Conservation (phyloP, 179 eudicot genomes). For the Gypsophila paniculata region DNA sequence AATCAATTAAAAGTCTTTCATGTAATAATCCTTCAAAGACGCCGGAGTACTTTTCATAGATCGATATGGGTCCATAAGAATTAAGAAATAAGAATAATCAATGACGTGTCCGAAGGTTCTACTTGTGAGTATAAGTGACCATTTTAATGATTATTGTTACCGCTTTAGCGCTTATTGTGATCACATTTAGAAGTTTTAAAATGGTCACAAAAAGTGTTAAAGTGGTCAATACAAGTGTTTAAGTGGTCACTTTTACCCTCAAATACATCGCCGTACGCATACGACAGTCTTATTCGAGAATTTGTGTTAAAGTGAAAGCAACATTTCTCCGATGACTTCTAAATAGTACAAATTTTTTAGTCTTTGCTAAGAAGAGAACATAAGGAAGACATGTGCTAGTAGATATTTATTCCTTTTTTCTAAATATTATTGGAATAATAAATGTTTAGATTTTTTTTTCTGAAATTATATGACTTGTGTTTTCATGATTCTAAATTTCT, state of each 20-base stretch:
- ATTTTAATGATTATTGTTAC: background rate
- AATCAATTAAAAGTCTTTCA: no score
- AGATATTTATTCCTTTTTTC: background rate
- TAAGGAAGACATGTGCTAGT: no score
- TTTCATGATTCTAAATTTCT: background rate
- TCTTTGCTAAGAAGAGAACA: background rate
- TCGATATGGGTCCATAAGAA: background rate
- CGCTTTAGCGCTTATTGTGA: background rate
- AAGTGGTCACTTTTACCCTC: no score
- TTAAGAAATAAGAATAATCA: background rate
- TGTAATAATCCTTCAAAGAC: no score
- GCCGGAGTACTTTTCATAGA: no score
- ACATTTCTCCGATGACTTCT: background rate
- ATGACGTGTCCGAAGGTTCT: background rate
- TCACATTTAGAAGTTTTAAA: background rate
- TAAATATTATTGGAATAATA: background rate
- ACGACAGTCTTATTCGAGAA: no score
- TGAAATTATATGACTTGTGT: no score
- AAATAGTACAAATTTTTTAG: background rate
- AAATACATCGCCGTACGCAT: no score
- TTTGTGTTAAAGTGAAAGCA: background rate
- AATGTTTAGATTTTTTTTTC: no score
- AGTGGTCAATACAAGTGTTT: no score
- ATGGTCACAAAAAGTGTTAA: no score
- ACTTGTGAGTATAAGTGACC: no score